A percentile compares a stretch with the other conserved stretches of the same genome.
phyloP scores from a whole-genome alignment of 306 rosid genomes.

The Corylus americana region DNA sequence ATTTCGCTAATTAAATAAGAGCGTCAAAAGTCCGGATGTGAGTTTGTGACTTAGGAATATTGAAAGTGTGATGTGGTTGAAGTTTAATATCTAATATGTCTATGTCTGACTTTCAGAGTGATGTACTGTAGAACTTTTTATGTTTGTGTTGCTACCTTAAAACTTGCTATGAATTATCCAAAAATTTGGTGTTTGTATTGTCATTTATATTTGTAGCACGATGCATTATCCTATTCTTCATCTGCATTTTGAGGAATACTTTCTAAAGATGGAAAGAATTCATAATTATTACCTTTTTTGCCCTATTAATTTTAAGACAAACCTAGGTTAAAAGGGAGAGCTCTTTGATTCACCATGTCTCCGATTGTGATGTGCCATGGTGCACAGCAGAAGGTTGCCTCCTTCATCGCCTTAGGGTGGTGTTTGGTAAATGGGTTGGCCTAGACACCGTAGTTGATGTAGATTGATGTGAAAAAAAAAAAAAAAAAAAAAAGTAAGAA shows the following conservation, averaged over 20 bases:
- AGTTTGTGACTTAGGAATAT: constrained; percentile 28
- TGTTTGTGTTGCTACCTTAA: constrained; percentile 14
- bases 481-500: too few relatives aligned
- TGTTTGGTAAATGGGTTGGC: too few relatives aligned
- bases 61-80: constrained; percentile 21
- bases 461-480: too few relatives aligned
- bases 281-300: neutral
- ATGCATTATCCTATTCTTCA: neutral
- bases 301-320: neutral
- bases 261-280: neutral
- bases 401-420: neutral
- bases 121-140: constrained; percentile 37
- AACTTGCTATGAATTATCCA: neutral
- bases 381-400: neutral
- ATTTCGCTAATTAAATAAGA: constrained; percentile 38
- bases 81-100: constrained; percentile 8
- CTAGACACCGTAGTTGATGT: too few relatives aligned
- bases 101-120: constrained; percentile 31
- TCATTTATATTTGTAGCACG: neutral
- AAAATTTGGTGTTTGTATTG: neutral
- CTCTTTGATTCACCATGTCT: neutral
- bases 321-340: neutral
- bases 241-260: neutral
- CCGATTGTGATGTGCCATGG: neutral
- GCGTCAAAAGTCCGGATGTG: constrained; percentile 25